Conservation (phyloP, 148 eudicot genomes). For the Pharnaceum exiguum region DNA sequence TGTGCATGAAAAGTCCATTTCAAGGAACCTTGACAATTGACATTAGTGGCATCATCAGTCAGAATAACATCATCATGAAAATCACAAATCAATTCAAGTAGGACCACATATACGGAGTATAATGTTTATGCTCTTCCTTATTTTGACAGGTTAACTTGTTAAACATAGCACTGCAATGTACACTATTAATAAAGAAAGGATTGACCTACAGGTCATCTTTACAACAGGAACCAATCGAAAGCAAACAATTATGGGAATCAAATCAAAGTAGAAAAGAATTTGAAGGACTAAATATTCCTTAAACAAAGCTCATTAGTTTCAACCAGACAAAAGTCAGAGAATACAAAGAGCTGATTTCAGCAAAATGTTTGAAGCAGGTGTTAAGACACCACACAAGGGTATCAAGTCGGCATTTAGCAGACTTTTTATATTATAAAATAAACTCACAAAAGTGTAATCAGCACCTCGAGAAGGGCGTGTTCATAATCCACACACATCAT, state of each 20-base stretch:
- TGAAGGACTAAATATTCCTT: not conserved
- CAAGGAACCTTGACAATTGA: conserved; percentile 5
- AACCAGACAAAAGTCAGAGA: conserved; percentile 16
- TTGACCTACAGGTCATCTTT: not conserved
- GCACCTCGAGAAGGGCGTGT: conserved; percentile 10
- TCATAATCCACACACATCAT: conserved; percentile 15
- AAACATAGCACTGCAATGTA: too few relatives aligned
- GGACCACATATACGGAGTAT: too few relatives aligned
- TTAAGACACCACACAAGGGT: not conserved
- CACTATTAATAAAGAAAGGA: conserved; percentile 1
- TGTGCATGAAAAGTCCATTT: too few relatives aligned
- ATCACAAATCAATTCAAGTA: conserved; percentile 7
- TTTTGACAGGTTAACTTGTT: too few relatives aligned
- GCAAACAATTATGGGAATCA: conserved; percentile 6
- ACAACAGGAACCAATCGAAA: not conserved
- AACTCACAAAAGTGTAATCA: not conserved
- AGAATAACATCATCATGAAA: conserved; percentile 5
- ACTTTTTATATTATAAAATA: too few relatives aligned
- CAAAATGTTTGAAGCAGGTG: conserved; percentile 14
- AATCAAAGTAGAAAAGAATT: conserved; percentile 10
- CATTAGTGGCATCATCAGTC: not conserved
- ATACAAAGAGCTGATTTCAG: conserved; percentile 15
- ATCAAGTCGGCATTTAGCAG: conserved; percentile 2
- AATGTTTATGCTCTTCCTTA: too few relatives aligned
- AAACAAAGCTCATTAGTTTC: conserved; percentile 3